Percentiles rank a stretch among this genome's conserved stretches.
Evolutionary conservation across 495 filamentous ascomycete species (phyloP).

Genomic region (Aspergillus homomorphus): DNA sequence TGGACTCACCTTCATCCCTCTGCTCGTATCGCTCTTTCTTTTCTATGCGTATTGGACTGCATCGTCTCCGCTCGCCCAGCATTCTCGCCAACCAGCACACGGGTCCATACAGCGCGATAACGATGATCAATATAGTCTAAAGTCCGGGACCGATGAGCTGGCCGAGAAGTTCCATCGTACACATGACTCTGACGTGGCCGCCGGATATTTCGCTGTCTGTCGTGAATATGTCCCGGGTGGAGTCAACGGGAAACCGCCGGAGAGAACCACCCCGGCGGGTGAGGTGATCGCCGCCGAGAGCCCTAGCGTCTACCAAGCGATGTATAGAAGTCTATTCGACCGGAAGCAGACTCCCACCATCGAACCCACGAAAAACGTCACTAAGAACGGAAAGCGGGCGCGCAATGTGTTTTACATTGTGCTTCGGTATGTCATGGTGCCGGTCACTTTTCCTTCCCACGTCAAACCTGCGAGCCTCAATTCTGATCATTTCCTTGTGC

Average conservation of each 20-base stretch:
- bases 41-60: slow-evolving; percentile 68
- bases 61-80: slow-evolving; percentile 43
- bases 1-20: slow-evolving; percentile 85
- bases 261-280: slow-evolving; percentile 78
- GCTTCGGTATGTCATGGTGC: slow-evolving; percentile 57
- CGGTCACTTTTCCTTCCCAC: neutral
- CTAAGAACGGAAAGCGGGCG: slow-evolving; percentile 66
- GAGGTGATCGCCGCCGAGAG: slow-evolving; percentile 68
- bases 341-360: slow-evolving; percentile 62
- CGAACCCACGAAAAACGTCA: slow-evolving; percentile 44
- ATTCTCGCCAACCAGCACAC: slow-evolving; percentile 37
- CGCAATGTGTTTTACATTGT: slow-evolving; percentile 95
- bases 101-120: slow-evolving; percentile 29
- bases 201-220: slow-evolving; percentile 92
- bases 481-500: slow-evolving; percentile 20
- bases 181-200: slow-evolving; percentile 78
- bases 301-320: slow-evolving; percentile 92
- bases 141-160: slow-evolving; percentile 48
- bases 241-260: slow-evolving; percentile 85
- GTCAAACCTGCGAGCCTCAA: neutral
- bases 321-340: slow-evolving; percentile 96
- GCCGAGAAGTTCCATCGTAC: slow-evolving; percentile 54
- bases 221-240: slow-evolving; percentile 88
- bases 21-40: slow-evolving; percentile 61
- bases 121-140: slow-evolving; percentile 50